Evolutionary conservation across 768 basidiomycete genomes (phyloP), one percentile per base, ranked within the genome.

Genomic region (Tylopilus sp.): DNA sequence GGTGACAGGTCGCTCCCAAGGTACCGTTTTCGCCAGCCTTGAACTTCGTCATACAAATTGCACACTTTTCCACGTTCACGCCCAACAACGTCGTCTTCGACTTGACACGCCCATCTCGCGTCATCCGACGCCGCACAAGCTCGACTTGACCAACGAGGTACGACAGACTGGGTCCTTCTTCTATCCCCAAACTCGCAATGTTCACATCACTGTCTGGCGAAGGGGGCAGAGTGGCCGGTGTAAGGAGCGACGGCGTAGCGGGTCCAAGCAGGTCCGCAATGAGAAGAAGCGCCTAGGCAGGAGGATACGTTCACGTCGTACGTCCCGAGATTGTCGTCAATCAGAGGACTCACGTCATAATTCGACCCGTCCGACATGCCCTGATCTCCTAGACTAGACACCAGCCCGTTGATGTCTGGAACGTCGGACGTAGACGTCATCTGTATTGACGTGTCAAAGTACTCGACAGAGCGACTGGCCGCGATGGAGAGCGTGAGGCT

Each of bases 41-140:
- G 70, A 88, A 91, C 68, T 84, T 84, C 42, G 75, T 77, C 64
- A 88, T 69, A 63, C 89, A 91, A 44, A 89, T 83, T 36, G 82
- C 78, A 66, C 89, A 91, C 60, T 80, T 80, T 55, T 85, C 80
- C 30, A 91, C 86, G 1, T 73, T 60, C 13, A 77, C 71, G 35
- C 83, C 88, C 18, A 87, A 69, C 44, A 90, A 64, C 8, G 75
- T 73, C 44, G 89, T 67, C 71, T 88, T 91, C 40, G 88, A 59
- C 71, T 89, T 90, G 48, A 82, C 74, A 39, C 82, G 82, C 6
- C 88, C 87, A 58, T 86, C 79, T 56, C 73, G 73, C 43, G 79
- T 80, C 43, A 75, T 74, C 21, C 88, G 77, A 47, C 79, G 74
- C 20, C 84, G 78, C 65, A 78, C 71, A 13, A 88, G 71, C 55